These are phyloP conservation scores for Massarina eburnea DNA, from an alignment of 2,329 filamentous ascomycete species.

Conservation along the genomic window DNA sequence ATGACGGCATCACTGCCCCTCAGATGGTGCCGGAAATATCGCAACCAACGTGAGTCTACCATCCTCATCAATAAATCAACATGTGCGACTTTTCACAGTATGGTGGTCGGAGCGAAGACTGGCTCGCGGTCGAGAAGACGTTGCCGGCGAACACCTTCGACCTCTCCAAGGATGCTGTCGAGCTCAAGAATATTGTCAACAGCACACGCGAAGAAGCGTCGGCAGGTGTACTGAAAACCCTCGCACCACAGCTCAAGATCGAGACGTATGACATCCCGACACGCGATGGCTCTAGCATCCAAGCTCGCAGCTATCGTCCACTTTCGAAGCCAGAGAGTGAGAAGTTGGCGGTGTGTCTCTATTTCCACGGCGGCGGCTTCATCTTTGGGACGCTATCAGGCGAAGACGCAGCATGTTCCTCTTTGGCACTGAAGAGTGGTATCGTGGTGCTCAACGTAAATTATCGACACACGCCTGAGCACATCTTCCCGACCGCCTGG, in stretches of 20 bases:
- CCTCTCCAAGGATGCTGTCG: conserved; percentile 16
- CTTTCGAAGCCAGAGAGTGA: conserved; percentile 30
- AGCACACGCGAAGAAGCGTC: conserved; percentile 20
- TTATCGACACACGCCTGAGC: conserved; percentile 61
- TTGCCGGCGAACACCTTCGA: conserved; percentile 27
- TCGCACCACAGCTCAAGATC: conserved; percentile 24
- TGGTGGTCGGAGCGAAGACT: conserved; percentile 34
- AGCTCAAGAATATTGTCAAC: conserved; percentile 22
- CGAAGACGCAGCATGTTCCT: conserved; percentile 57
- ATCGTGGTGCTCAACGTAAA: conserved; percentile 58
- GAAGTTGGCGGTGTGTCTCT: conserved; percentile 53
- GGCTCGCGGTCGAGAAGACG: conserved; percentile 34
- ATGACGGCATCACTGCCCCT: no score
- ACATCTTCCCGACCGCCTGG: conserved; percentile 55
- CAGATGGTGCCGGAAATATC: no score
- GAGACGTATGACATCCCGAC: conserved; percentile 39
- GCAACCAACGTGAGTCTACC: not conserved
- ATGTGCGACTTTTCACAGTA: conserved; percentile 32
- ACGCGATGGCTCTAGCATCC: conserved; percentile 49
- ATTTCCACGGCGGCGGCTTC: conserved; percentile 58
- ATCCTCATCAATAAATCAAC: not conserved
- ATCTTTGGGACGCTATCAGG: conserved; percentile 56
- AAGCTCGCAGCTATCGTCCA: conserved; percentile 53
- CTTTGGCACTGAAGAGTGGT: conserved; percentile 47
- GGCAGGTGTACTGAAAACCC: conserved; percentile 19